A percentile compares a stretch with the other conserved stretches of the same genome.
phyloP scores from a whole-genome alignment of 441 rosid species.

The Pelargonium myrrhifolium region DNA sequence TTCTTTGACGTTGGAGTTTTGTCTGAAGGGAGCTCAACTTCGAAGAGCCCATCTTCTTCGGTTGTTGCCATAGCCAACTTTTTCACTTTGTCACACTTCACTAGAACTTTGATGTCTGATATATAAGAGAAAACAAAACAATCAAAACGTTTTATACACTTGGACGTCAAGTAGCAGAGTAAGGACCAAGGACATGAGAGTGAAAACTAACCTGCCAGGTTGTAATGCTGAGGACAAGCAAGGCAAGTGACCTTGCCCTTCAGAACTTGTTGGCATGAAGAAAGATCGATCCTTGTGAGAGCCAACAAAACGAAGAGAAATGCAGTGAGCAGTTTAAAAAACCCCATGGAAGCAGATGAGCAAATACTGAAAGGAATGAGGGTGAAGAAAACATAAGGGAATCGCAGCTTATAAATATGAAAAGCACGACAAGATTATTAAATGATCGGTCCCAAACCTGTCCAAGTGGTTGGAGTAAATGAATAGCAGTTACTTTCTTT shows the following conservation, averaged over 20 bases:
- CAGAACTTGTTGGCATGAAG: slow-evolving; percentile 29
- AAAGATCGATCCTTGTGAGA: slow-evolving; percentile 34
- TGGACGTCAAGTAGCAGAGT: background rate
- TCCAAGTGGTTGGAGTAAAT: slow-evolving; percentile 35
- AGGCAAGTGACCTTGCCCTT: slow-evolving; percentile 57
- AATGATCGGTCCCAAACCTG: slow-evolving; percentile 29
- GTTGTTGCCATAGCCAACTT: slow-evolving; percentile 39
- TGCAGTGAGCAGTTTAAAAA: slow-evolving; percentile 14
- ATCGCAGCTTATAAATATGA: slow-evolving; percentile 22
- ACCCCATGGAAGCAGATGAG: slow-evolving; percentile 30
- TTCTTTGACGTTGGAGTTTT: slow-evolving; percentile 15
- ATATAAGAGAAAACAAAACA: background rate
- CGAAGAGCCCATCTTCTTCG: slow-evolving; percentile 42
- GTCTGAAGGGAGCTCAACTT: slow-evolving; percentile 41
- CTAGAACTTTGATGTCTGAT: slow-evolving; percentile 49
- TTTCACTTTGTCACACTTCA: slow-evolving; percentile 52
- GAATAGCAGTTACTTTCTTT: slow-evolving; percentile 9
- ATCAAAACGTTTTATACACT: background rate
- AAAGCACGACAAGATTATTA: slow-evolving; percentile 21
- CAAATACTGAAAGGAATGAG: background rate
- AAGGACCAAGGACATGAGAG: background rate
- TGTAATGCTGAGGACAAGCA: slow-evolving; percentile 39
- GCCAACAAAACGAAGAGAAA: slow-evolving; percentile 29
- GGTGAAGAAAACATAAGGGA: slow-evolving; percentile 9
- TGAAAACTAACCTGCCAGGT: slow-evolving; percentile 48